Conservation (phyloP, 2,329 filamentous ascomycete species). For the Lasiodiplodia citricola region DNA sequence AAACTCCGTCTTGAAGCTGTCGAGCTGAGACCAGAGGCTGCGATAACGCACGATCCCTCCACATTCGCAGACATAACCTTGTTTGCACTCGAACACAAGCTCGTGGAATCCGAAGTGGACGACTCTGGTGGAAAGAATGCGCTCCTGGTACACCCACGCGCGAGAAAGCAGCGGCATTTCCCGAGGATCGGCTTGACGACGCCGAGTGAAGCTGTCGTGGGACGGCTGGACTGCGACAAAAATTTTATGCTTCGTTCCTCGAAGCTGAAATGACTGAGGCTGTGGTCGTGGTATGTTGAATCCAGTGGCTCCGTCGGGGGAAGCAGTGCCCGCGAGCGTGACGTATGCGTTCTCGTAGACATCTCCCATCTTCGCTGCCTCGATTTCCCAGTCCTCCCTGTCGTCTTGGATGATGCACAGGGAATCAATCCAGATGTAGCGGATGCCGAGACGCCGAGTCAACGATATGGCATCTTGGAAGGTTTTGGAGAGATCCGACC, state of each 20-base stretch:
- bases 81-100: slow-evolving; percentile 12
- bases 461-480: slow-evolving; percentile 27
- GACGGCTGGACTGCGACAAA: background rate
- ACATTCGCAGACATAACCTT: slow-evolving; percentile 6
- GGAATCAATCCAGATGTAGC: slow-evolving; percentile 31
- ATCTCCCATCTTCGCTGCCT: slow-evolving; percentile 17
- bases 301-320: background rate
- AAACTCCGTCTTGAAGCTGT: background rate
- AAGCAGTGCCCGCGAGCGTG: slow-evolving; percentile 15
- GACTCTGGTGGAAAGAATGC: background rate
- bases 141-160: slow-evolving; percentile 24
- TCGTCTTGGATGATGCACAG: slow-evolving; percentile 26
- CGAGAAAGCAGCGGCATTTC: slow-evolving; percentile 12
- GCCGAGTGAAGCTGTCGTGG: background rate
- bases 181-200: background rate
- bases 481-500: slow-evolving; percentile 13
- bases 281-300: background rate
- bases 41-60: slow-evolving; percentile 10
- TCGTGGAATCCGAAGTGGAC: slow-evolving; percentile 14
- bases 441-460: background rate
- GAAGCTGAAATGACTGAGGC: background rate
- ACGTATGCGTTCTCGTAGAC: slow-evolving; percentile 15
- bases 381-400: slow-evolving; percentile 10
- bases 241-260: background rate
- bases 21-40: background rate